phyloP scores from a whole-genome alignment of 768 basidiomycete species.

The Auricularia cornea region DNA sequence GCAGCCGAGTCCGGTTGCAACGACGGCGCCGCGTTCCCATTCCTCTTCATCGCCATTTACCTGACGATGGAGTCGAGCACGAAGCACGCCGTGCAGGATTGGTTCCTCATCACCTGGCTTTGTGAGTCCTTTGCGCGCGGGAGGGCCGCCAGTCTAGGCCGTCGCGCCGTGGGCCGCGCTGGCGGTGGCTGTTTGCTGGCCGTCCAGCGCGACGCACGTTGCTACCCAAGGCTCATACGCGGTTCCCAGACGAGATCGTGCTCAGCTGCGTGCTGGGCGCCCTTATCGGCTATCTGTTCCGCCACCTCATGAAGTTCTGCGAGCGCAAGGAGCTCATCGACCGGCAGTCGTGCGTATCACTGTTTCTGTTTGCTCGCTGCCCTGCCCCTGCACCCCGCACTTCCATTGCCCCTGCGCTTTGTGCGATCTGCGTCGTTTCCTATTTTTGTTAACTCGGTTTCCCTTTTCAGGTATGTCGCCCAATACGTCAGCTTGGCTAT shows the following conservation, averaged over 20 bases:
- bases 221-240: background rate
- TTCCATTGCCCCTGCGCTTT: no score
- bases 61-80: constrained; percentile 59
- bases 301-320: constrained; percentile 90
- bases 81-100: constrained; percentile 66
- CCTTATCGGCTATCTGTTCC: constrained; percentile 65
- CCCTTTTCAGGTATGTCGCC: constrained; percentile 53
- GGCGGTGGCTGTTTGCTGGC: no score
- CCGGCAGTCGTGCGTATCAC: constrained; percentile 52
- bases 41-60: constrained; percentile 84
- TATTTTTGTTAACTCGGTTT: no score
- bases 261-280: constrained; percentile 70
- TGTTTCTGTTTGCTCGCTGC: background rate
- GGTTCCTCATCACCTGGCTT: constrained; percentile 83
- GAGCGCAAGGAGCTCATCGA: constrained; percentile 82
- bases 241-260: constrained; percentile 60
- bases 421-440: no score
- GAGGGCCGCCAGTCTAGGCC: no score
- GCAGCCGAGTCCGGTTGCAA: constrained; percentile 36
- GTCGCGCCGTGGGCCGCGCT: no score
- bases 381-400: background rate
- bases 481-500: constrained; percentile 82
- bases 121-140: constrained; percentile 42
- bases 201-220: no score
- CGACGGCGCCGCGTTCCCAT: constrained; percentile 95